phyloP scores from a whole-genome alignment of 106 monocot genomes.

The Phalaenopsis aphrodite region DNA sequence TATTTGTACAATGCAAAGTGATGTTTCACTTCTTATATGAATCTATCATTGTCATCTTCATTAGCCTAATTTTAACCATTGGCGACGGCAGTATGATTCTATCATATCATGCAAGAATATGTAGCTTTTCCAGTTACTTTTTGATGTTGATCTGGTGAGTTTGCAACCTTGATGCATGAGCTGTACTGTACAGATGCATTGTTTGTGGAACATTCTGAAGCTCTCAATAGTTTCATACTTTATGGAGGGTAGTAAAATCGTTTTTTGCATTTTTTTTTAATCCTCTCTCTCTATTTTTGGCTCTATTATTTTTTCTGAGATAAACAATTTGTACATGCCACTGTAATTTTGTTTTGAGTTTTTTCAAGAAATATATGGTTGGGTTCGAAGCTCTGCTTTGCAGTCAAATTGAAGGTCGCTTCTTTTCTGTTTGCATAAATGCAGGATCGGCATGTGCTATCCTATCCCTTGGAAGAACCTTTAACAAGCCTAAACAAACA shows the following conservation, averaged over 20 bases:
- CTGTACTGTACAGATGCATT: background rate
- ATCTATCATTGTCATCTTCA: background rate
- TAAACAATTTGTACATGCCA: background rate
- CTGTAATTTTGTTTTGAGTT: background rate
- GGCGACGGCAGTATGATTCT: background rate
- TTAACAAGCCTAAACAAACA: conserved; percentile 39
- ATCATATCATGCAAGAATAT: background rate
- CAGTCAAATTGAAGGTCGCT: background rate
- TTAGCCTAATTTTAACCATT: background rate
- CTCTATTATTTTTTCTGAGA: background rate
- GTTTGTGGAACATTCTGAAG: background rate
- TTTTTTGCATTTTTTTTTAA: background rate
- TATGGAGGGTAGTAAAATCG: background rate
- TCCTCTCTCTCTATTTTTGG: background rate
- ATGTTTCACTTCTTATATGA: background rate
- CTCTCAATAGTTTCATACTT: background rate
- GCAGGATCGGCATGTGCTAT: conserved; percentile 38
- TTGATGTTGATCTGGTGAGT: too few relatives aligned
- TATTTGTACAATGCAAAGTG: background rate
- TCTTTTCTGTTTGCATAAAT: background rate
- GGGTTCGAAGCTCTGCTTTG: background rate
- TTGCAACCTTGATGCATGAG: background rate
- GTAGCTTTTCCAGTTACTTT: background rate
- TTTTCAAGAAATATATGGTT: background rate
- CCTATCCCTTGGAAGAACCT: conserved; percentile 26